Evolutionary conservation across 2,329 filamentous ascomycete species (phyloP), one percentile per base, ranked within the genome.

Genomic region (Podosphaera xanthii): DNA sequence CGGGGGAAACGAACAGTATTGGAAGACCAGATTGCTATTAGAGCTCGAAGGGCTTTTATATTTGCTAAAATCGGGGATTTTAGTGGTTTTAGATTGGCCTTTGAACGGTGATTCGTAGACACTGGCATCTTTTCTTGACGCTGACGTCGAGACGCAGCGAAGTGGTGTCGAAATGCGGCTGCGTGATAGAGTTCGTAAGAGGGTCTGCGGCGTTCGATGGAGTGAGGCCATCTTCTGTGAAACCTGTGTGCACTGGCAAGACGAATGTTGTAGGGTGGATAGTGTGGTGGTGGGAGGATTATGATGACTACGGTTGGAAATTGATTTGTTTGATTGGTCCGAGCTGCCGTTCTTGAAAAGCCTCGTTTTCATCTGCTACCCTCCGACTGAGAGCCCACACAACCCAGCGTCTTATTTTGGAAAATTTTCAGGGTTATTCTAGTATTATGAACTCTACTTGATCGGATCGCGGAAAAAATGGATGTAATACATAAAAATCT

Each of bases 51-150:
- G 83, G 73, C 80, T 84, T 74, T 83, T 77, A 77, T 98, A 98
- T 72, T 89, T 84, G 72, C 81, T 81, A 74, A 94, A 97, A 75
- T 86, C 83, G 66, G 92, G 92, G 70, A 97, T 85, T 73, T 86
- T 82, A 72, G 77, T 82, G 67, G 72, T 75, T 70, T 75, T 66
- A 69, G 76, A 71, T 71, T 58, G 60, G 48, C 62, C 66, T 72
- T 77, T 79, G 79, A 84, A 83, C 64, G 81, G 81, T 71, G 77
- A 81, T 67, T 77, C 75, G 75, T 78, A 77, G 63, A 72, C 73
- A 63, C 72, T 72, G 57, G 73, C 69, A 59, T 63, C 59, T 60
- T 62, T 61, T 61, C 62, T 65, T 56, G 62, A 60, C 53, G 64
- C 30, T 33, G 65, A 65, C 63, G 78, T 77, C 72, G 76, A 80